Evolutionary conservation across 441 rosid species (phyloP), one percentile per base, ranked within the genome.

Genomic region (Populus hybrid): DNA sequence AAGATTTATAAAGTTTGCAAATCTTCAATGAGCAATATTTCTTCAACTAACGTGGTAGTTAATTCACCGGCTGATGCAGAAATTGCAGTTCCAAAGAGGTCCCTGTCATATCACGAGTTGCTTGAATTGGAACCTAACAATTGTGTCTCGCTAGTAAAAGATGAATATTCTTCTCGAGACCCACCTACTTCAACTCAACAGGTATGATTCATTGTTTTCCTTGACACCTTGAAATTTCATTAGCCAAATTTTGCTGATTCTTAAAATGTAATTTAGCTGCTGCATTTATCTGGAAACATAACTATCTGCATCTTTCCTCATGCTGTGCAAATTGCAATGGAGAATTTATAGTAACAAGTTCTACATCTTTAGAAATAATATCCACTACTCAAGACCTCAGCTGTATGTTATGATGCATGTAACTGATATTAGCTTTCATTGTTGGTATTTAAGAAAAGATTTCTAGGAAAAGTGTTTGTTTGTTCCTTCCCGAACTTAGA

Each of bases 131-230:
- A 79, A 79, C 23, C 59, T 26, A 66, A 42, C 0, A 57, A 50
- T 23, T 28, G 68, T 80, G 40, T 32, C 20, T 75, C 61, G 61
- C 42, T 70, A 34, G 42, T 66, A 59, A 73, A 77, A 77, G 77
- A 70, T 74, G 77, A 66, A 35, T 35, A 78, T 81, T 77, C 83
- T 69, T 81, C 80, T 40, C 50, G 23, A 75, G 70, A 75, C 65
- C 61, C 66, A 24, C 79, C 83, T 67, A 36, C 76, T 80, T 81
- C 79, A 54, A 18, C 64, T 50, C 78, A 67, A 75, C 86, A 89
- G 93, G 93, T 91, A 75, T 75, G 83, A 30, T 81, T 72, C 77
- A 61, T 72, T 54, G 81, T 36, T 61, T 59, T 24, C 61, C 18
- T n/a, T 18, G 42, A 67, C 23, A 7, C 23, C 72, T 69, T 20